Percentiles rank a stretch among this genome's conserved stretches.
Evolutionary conservation across 176 grass and related monocot genomes (phyloP).

Genomic region (Raddia distichophylla): DNA sequence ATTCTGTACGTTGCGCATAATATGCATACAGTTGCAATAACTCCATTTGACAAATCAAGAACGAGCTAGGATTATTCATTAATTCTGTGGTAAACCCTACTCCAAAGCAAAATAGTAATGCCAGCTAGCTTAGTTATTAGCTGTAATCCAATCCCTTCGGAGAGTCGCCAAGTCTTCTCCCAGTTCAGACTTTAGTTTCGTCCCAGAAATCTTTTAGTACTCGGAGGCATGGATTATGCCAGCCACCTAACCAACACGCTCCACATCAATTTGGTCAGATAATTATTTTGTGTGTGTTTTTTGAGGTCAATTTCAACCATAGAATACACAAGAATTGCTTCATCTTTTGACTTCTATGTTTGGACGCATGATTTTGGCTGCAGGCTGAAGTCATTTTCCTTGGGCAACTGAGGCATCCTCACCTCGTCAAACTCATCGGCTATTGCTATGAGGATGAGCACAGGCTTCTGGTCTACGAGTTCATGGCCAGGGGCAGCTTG

Average conservation of each 20-base stretch:
- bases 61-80: not conserved
- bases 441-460: constrained; percentile 79
- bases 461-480: constrained; percentile 74
- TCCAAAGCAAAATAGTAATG: constrained; percentile 4
- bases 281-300: not conserved
- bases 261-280: constrained; percentile 16
- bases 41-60: not conserved
- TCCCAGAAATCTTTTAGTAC: not conserved
- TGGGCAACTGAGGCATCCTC: constrained; percentile 63
- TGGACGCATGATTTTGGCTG: not conserved
- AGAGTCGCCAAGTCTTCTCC: constrained; percentile 22
- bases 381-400: constrained; percentile 69
- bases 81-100: not conserved
- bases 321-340: not conserved
- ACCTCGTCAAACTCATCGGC: constrained; percentile 74
- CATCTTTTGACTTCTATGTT: constrained; percentile 5
- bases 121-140: constrained; percentile 2
- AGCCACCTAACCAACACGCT: constrained; percentile 16
- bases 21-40: not conserved
- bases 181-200: not conserved
- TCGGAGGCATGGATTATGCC: not conserved
- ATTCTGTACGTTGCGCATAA: not conserved
- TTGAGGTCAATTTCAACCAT: constrained; percentile 6
- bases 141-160: constrained; percentile 31
- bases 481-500: constrained; percentile 62